Evolutionary conservation across 2,329 filamentous ascomycete species (phyloP).

Genomic region (Talaromyces sp.): DNA sequence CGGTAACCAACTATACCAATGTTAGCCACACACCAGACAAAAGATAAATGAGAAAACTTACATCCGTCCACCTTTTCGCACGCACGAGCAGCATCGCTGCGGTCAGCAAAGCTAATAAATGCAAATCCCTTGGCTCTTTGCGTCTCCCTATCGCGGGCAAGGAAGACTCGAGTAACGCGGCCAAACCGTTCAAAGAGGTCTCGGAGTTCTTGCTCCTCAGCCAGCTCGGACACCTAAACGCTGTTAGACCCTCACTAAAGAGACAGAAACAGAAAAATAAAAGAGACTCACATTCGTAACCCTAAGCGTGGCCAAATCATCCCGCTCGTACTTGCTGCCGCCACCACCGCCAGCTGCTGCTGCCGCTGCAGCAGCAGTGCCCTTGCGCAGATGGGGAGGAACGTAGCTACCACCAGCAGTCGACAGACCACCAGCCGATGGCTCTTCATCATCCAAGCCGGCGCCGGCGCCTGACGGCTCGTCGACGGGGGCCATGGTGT

Average conservation of each 20-base stretch:
- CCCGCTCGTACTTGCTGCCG: slow-evolving; percentile 89
- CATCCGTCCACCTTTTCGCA: slow-evolving; percentile 98
- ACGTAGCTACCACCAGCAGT: slow-evolving; percentile 77
- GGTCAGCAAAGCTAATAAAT: slow-evolving; percentile 94
- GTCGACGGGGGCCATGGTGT: slow-evolving; percentile 80
- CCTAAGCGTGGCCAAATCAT: slow-evolving; percentile 91
- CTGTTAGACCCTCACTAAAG: neutral
- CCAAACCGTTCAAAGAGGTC: slow-evolving; percentile 98
- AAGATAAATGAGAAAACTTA: slow-evolving; percentile 34
- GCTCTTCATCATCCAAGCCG: slow-evolving; percentile 42
- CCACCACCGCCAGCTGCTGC: slow-evolving; percentile 65
- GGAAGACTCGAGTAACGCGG: slow-evolving; percentile 92
- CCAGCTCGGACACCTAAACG: slow-evolving; percentile 80
- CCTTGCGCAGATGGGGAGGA: slow-evolving; percentile 82
- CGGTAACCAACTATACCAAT: slow-evolving; percentile 43
- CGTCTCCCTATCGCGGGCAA: slow-evolving; percentile 96
- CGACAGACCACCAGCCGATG: slow-evolving; percentile 49
- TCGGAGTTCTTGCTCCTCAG: slow-evolving; percentile 89
- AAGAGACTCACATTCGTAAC: slow-evolving; percentile 81
- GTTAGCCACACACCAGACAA: neutral
- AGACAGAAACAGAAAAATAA: neutral
- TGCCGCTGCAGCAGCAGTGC: slow-evolving; percentile 33
- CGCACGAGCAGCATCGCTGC: slow-evolving; percentile 81
- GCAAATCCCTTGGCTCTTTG: slow-evolving; percentile 96
- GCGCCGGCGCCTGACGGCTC: slow-evolving; percentile 31